These are phyloP conservation scores for Blastobotrys muscicola DNA, from an alignment of 805 yeast species.

Conservation along the genomic window DNA sequence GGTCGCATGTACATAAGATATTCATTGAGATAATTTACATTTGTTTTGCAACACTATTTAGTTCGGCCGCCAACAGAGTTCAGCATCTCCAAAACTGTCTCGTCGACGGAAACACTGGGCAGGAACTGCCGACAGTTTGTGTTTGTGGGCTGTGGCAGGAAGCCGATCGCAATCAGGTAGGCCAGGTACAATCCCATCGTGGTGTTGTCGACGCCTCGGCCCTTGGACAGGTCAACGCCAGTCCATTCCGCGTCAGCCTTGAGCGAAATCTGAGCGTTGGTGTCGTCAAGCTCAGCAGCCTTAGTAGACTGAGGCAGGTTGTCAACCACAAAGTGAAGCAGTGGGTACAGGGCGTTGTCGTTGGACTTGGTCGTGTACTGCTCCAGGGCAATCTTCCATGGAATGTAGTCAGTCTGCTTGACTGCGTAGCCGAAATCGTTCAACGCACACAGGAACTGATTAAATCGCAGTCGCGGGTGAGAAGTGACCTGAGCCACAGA, in stretches of 20 bases:
- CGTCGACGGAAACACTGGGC: slow-evolving; percentile 48
- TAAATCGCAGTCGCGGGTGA: slow-evolving; percentile 83
- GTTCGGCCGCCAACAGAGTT: slow-evolving; percentile 8
- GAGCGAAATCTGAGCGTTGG: slow-evolving; percentile 67
- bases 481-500: slow-evolving; percentile 94
- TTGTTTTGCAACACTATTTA: slow-evolving; percentile 24
- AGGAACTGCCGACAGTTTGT: slow-evolving; percentile 21
- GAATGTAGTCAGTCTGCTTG: slow-evolving; percentile 51
- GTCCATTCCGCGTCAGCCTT: slow-evolving; percentile 51
- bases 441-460: slow-evolving; percentile 60
- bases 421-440: slow-evolving; percentile 65
- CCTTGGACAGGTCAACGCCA: slow-evolving; percentile 56
- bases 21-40: neutral
- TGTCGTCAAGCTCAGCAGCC: slow-evolving; percentile 92
- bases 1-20: neutral
- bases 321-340: slow-evolving; percentile 88
- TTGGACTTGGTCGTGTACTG: slow-evolving; percentile 63
- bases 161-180: slow-evolving; percentile 72
- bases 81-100: slow-evolving; percentile 14
- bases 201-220: slow-evolving; percentile 61
- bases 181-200: slow-evolving; percentile 71
- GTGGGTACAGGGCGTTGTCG: slow-evolving; percentile 85
- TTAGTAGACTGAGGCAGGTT: slow-evolving; percentile 82
- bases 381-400: slow-evolving; percentile 75
- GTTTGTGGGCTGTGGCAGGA: slow-evolving; percentile 51